Base-by-base conservation (phyloP, 78 protist genomes). In the Polysphondylium violaceum region DNA sequence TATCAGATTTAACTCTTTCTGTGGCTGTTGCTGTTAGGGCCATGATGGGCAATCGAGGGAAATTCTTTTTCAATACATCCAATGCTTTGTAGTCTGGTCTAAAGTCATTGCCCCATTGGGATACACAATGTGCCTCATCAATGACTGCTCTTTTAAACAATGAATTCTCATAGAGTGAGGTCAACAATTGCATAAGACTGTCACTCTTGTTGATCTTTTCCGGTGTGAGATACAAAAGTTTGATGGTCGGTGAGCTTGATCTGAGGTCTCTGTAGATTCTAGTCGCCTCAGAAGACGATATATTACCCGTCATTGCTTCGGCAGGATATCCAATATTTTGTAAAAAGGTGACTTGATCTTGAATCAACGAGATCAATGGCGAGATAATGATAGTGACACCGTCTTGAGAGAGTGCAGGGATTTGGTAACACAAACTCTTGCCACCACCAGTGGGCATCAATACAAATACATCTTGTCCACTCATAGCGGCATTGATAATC, bases 391-490 rank as follows among this genome's bases (percentile, higher is more conserved):
- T 69, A 23, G 91, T 83, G 4, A 83, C 40, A 25, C 91, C 91
- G 9, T 53, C 40, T 17, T 47, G 71, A 31, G 14, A 27, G 0
- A 69, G 14, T 21, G 79, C 91, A 9, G 91, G 91, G 1, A 83
- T 69, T 58, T 83, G 91, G 76, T 94, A 99, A 85, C 97, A 92
- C 5, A 99, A 95, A 19, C 94, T 64, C 93, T 99, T 99, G 43
- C 99, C 99, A 5, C 99, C 99, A 25, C 99, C 99, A 11, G 99
- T 99, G 43, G 99, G 99, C 97, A 99, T 93, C 56, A 98, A 63
- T 29, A 99, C 98, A 55, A 99, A 96, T 31, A 61, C 58, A 61
- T 99, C 99, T 12, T 68, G 25, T 0, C 91, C 83, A 19, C 88
- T 23, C 95, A 98, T 55, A 11, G 94, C 35, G 2, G 98, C 97